Percentiles rank a stretch among this genome's conserved stretches.
phyloP scores from a whole-genome alignment of 164 flowering plant species.

The Buxus sempervirens region DNA sequence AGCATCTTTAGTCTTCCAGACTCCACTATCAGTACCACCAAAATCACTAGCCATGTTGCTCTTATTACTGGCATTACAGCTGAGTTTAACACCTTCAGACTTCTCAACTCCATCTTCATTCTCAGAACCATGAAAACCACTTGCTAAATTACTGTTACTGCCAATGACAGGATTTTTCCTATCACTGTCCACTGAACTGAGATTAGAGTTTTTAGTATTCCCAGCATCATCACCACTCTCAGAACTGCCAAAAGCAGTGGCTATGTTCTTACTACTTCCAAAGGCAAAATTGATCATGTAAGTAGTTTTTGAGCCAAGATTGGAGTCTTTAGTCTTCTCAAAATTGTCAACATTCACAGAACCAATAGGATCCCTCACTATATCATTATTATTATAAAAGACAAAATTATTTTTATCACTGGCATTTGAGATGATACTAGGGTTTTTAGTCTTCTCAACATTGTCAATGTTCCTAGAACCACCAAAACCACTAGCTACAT shows the following conservation, averaged over 20 bases:
- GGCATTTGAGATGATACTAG: background rate
- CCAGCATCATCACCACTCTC: too few species aligned
- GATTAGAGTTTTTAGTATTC: too few species aligned
- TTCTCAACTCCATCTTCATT: too few species aligned
- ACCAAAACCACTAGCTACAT: too few species aligned
- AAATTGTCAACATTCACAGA: constrained; percentile 2
- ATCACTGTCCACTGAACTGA: too few species aligned
- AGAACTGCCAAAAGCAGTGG: constrained; percentile 9
- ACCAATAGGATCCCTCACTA: constrained; percentile 2
- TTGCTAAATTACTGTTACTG: too few species aligned
- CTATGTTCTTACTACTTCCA: constrained; percentile 14
- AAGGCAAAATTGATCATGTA: constrained; percentile 9
- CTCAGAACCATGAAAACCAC: too few species aligned
- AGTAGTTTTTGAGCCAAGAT: constrained; percentile 8
- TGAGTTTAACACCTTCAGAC: too few species aligned
- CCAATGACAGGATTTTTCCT: too few species aligned
- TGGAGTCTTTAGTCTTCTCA: constrained; percentile 12
- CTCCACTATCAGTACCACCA: background rate
- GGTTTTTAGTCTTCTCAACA: background rate
- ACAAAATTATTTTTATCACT: background rate
- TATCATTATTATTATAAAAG: background rate
- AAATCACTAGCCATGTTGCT: too few species aligned
- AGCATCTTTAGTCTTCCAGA: background rate
- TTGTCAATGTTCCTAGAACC: background rate
- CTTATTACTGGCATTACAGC: too few species aligned